Evolutionary conservation across 306 rosid genomes (phyloP).

Genomic region (Acacia melanoxylon): DNA sequence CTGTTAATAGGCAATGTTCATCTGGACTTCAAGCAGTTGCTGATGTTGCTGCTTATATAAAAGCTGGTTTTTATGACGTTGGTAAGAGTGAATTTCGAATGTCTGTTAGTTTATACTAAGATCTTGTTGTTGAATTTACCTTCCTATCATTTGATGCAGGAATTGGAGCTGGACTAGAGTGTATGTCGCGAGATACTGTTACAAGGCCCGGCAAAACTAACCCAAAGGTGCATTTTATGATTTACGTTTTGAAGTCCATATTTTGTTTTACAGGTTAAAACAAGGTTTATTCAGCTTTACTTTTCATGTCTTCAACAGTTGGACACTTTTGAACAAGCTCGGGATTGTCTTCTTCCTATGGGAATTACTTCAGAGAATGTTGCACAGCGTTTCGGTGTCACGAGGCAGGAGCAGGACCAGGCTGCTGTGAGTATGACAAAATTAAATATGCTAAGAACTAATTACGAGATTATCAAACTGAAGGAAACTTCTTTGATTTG

Average conservation of each 20-base stretch:
- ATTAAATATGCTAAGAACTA: conserved; percentile 21
- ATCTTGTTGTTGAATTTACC: conserved; percentile 10
- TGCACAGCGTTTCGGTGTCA: conserved; percentile 73
- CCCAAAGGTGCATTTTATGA: conserved; percentile 56
- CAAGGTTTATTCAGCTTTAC: conserved; percentile 12
- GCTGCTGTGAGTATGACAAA: conserved; percentile 75
- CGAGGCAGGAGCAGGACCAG: conserved; percentile 83
- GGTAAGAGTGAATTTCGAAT: conserved; percentile 48
- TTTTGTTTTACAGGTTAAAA: background rate
- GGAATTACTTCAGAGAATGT: conserved; percentile 95
- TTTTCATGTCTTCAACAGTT: conserved; percentile 42
- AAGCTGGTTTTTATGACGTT: conserved; percentile 83
- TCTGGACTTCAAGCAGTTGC: conserved; percentile 97
- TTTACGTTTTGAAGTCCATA: background rate
- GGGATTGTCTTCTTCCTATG: conserved; percentile 91
- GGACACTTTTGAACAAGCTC: conserved; percentile 63
- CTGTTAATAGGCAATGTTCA: conserved; percentile 93
- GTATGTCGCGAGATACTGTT: conserved; percentile 56
- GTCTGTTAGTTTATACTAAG: background rate
- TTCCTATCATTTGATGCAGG: conserved; percentile 49
- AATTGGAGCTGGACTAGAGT: conserved; percentile 91
- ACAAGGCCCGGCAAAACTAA: conserved; percentile 32
- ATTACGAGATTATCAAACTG: background rate
- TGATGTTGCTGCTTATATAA: conserved; percentile 90
- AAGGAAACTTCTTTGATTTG: conserved; percentile 14